Conservation (phyloP, 2,329 filamentous ascomycete species). For the Chrysoporthe deuterocubensis region DNA sequence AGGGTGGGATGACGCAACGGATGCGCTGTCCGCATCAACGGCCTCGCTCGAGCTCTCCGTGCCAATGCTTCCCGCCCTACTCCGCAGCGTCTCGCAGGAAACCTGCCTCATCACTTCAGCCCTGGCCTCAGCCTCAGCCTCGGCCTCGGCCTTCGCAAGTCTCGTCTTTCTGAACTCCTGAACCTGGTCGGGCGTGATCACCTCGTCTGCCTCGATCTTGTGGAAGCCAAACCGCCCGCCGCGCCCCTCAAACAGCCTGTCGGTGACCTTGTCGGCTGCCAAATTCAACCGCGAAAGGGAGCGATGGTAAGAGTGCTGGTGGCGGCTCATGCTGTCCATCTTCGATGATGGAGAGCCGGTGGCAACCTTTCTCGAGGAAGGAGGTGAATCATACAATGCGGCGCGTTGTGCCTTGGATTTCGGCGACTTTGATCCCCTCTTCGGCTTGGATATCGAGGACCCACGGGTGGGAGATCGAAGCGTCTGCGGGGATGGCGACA, state of each 20-base stretch:
- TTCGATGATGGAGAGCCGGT: neutral
- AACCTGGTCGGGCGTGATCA: constrained; percentile 58
- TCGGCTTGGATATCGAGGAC: constrained; percentile 24
- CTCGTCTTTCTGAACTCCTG: constrained; percentile 50
- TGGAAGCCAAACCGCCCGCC: constrained; percentile 35
- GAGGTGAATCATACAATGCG: constrained; percentile 11
- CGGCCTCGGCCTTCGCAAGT: constrained; percentile 39
- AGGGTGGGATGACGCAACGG: constrained; percentile 55
- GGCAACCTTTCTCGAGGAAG: constrained; percentile 5
- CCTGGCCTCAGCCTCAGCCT: constrained; percentile 28
- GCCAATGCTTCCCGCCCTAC: constrained; percentile 36
- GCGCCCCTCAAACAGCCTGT: constrained; percentile 55
- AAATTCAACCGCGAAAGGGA: constrained; percentile 53
- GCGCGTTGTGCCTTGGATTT: constrained; percentile 18
- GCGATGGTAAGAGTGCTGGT: constrained; percentile 22
- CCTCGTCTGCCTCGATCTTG: constrained; percentile 61
- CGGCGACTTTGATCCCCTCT: constrained; percentile 19
- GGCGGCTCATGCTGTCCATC: constrained; percentile 10
- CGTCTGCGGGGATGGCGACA: constrained; percentile 18
- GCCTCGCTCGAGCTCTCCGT: constrained; percentile 12
- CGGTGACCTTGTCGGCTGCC: constrained; percentile 57
- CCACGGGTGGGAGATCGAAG: constrained; percentile 20
- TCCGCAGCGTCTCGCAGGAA: constrained; percentile 38
- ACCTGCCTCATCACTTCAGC: constrained; percentile 31
- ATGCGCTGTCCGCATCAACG: constrained; percentile 37